A percentile compares a stretch with the other conserved stretches of the same genome.
Evolutionary conservation across 2,329 filamentous ascomycete species (phyloP).

Genomic region (Phyllosticta paracitricarpa): DNA sequence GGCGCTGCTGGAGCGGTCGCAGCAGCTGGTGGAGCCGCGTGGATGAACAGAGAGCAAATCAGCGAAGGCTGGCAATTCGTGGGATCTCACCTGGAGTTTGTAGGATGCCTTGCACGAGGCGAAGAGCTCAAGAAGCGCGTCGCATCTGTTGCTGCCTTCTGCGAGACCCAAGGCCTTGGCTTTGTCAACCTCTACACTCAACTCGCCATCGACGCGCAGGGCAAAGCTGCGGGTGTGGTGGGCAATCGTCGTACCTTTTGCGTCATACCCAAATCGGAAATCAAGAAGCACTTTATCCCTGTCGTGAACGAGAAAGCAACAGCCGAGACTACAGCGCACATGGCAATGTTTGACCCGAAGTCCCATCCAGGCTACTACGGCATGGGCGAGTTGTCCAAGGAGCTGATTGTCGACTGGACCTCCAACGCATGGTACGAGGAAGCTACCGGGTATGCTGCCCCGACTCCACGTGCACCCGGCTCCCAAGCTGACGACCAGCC

Average conservation of each 20-base stretch:
- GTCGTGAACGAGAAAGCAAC: slow-evolving; percentile 63
- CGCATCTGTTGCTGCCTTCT: slow-evolving; percentile 53
- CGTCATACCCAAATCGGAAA: slow-evolving; percentile 40
- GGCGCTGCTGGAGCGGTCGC: slow-evolving; percentile 73
- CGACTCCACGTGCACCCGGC: not conserved
- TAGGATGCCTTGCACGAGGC: slow-evolving; percentile 75
- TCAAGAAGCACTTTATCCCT: slow-evolving; percentile 25
- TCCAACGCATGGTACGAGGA: slow-evolving; percentile 54
- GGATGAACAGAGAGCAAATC: slow-evolving; percentile 73
- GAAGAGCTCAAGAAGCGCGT: slow-evolving; percentile 73
- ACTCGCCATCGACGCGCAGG: slow-evolving; percentile 49
- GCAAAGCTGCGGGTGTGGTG: slow-evolving; percentile 44
- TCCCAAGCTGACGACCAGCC: slow-evolving; percentile 2
- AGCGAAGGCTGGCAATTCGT: slow-evolving; percentile 71
- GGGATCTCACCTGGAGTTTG: slow-evolving; percentile 83
- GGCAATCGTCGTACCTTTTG: slow-evolving; percentile 79
- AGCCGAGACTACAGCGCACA: slow-evolving; percentile 76
- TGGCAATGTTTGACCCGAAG: slow-evolving; percentile 63
- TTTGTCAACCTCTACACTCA: slow-evolving; percentile 83
- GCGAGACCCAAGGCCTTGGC: slow-evolving; percentile 57
- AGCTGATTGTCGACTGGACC: slow-evolving; percentile 56
- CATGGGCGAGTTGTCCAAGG: slow-evolving; percentile 55
- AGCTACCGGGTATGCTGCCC: slow-evolving; percentile 6
- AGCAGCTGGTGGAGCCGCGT: slow-evolving; percentile 75
- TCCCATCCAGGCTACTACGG: slow-evolving; percentile 64